A percentile compares a stretch with the other conserved stretches of the same genome.
These are phyloP conservation scores for Anaeramoeba flamelloides DNA, from an alignment of 78 protist species.

Conservation along the genomic window DNA sequence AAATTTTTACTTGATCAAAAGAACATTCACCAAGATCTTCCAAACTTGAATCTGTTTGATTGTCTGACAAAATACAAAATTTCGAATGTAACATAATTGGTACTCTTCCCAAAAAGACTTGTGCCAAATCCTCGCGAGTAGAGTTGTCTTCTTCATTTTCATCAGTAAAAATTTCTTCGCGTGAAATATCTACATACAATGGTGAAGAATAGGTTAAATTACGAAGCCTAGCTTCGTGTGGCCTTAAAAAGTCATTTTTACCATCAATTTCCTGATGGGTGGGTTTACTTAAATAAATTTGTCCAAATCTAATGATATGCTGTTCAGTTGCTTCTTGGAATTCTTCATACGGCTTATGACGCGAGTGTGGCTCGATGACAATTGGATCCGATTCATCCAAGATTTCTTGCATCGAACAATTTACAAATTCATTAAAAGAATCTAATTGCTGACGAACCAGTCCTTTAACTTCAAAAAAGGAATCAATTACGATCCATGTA, in stretches of 20 bases:
- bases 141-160: neutral
- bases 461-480: constrained; percentile 83
- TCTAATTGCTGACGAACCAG: constrained; percentile 93
- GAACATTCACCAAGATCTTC: constrained; percentile 81
- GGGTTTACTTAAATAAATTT: constrained; percentile 21
- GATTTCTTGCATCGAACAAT: constrained; percentile 61
- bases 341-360: neutral
- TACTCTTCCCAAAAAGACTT: constrained; percentile 46
- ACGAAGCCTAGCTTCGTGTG: constrained; percentile 85
- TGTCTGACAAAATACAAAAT: constrained; percentile 51
- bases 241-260: constrained; percentile 30
- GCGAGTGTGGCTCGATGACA: neutral
- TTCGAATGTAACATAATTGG: constrained; percentile 94
- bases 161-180: neutral
- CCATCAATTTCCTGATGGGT: neutral
- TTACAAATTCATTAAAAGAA: constrained; percentile 83
- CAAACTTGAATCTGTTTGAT: constrained; percentile 22
- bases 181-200: neutral
- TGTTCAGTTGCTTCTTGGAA: neutral
- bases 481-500: constrained; percentile 69
- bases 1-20: constrained; percentile 54
- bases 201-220: constrained; percentile 56
- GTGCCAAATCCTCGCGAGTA: neutral
- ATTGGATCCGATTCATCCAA: constrained; percentile 44
- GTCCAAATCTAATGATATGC: constrained; percentile 15